phyloP scores from a whole-genome alignment of 2,329 filamentous ascomycete species.

The Clonostachys sp. region DNA sequence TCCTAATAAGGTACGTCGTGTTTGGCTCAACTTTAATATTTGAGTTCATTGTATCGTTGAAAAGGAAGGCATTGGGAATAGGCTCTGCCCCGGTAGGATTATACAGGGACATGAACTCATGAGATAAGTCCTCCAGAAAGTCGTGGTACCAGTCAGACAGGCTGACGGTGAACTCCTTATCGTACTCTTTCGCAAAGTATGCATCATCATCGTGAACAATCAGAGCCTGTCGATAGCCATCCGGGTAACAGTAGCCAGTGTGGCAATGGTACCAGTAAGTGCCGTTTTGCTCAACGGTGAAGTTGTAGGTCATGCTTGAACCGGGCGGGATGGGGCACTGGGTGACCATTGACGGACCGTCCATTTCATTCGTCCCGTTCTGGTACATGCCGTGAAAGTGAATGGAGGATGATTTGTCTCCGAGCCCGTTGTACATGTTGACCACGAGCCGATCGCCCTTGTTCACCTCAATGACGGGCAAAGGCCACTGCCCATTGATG shows the following conservation, averaged over 20 bases:
- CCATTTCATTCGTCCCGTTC: constrained; percentile 44
- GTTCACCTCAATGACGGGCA: constrained; percentile 59
- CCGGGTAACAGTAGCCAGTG: constrained; percentile 47
- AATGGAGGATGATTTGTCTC: constrained; percentile 51
- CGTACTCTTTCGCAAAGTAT: constrained; percentile 51
- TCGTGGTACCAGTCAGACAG: constrained; percentile 70
- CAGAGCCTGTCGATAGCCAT: constrained; percentile 55
- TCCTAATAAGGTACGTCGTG: constrained; percentile 68
- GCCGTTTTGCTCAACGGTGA: constrained; percentile 50
- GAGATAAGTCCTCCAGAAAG: constrained; percentile 40
- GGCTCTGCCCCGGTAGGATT: constrained; percentile 59
- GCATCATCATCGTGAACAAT: constrained; percentile 36
- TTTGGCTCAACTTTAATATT: constrained; percentile 56
- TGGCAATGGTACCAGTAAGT: constrained; percentile 61
- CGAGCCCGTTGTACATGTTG: constrained; percentile 55
- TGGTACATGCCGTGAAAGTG: constrained; percentile 63
- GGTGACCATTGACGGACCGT: constrained; percentile 53
- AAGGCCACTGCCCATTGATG: constrained; percentile 73
- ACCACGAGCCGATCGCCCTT: constrained; percentile 59
- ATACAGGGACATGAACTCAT: constrained; percentile 42
- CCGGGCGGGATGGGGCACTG: constrained; percentile 47
- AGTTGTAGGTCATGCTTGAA: constrained; percentile 44
- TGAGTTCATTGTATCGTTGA: constrained; percentile 66
- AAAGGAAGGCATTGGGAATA: constrained; percentile 61
- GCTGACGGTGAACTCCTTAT: constrained; percentile 60